Conservation (phyloP, 768 basidiomycete genomes). For the Tubosaeta sp. region DNA sequence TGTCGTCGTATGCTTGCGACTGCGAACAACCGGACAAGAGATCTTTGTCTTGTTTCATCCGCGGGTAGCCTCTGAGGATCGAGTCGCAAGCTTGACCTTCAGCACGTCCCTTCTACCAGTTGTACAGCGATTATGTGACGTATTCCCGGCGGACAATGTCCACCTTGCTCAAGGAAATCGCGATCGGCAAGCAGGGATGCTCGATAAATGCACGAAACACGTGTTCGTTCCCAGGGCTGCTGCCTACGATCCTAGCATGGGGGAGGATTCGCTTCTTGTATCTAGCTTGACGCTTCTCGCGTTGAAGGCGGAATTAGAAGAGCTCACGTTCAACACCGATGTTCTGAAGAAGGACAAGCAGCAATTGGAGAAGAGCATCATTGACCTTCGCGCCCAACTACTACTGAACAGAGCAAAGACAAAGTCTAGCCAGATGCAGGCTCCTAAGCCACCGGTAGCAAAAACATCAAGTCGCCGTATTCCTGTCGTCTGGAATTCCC, state of each 20-base stretch:
- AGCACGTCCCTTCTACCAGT: conserved; percentile 39
- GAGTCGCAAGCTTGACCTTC: conserved; percentile 52
- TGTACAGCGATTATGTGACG: conserved; percentile 37
- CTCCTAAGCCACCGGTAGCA: background rate
- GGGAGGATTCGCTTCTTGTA: conserved; percentile 37
- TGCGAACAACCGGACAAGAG: conserved; percentile 20
- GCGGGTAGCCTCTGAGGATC: conserved; percentile 45
- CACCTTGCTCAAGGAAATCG: conserved; percentile 35
- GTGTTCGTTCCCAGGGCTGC: conserved; percentile 40
- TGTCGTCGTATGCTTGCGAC: conserved; percentile 47
- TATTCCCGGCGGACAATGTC: conserved; percentile 41
- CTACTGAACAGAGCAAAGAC: conserved; percentile 6
- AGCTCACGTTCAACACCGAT: conserved; percentile 32
- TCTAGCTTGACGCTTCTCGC: conserved; percentile 47
- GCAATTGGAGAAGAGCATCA: conserved; percentile 26
- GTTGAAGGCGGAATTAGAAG: conserved; percentile 38
- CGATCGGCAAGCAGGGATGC: conserved; percentile 53
- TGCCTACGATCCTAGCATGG: conserved; percentile 9
- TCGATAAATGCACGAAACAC: conserved; percentile 52
- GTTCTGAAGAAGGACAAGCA: conserved; percentile 17
- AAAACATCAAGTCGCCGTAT: background rate
- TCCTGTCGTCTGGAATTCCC: background rate
- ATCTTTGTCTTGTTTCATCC: conserved; percentile 62
- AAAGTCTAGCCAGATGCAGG: background rate
- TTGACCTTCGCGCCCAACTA: conserved; percentile 10